These are phyloP conservation scores for Pseudocercospora macadamiae DNA, from an alignment of 2,329 filamentous ascomycete species.

Conservation along the genomic window DNA sequence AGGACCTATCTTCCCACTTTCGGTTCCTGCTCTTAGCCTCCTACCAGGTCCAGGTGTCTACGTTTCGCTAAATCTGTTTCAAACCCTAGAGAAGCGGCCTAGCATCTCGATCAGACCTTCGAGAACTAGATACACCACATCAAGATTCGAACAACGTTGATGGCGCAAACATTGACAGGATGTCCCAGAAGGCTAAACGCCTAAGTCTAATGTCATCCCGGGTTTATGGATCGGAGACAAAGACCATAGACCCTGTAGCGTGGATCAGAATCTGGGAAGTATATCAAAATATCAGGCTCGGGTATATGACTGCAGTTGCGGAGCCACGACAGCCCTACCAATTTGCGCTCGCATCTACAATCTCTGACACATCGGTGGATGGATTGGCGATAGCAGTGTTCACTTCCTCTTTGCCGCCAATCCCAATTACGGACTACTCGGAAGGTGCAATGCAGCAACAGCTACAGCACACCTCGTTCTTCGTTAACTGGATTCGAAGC, in stretches of 20 bases:
- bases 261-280: not conserved
- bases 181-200: not conserved
- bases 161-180: conserved; percentile 9
- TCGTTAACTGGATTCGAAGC: not conserved
- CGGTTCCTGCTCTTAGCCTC: not conserved
- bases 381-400: not conserved
- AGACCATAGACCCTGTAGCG: not conserved
- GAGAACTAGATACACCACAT: not conserved
- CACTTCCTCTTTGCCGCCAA: not conserved
- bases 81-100: not conserved
- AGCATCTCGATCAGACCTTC: not conserved
- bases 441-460: not conserved
- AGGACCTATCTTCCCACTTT: not conserved
- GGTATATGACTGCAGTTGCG: not conserved
- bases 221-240: not conserved
- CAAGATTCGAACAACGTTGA: conserved; percentile 7
- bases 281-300: not conserved
- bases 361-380: not conserved
- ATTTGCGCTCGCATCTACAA: not conserved
- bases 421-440: not conserved
- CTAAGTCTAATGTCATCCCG: conserved; percentile 7
- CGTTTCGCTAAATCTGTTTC: not conserved
- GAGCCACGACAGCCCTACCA: not conserved
- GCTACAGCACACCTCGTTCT: not conserved
- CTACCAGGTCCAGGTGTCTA: not conserved